Percentiles rank a stretch among this genome's conserved stretches.
Evolutionary conservation across 768 basidiomycete species (phyloP).

Genomic region (Russula virescens): DNA sequence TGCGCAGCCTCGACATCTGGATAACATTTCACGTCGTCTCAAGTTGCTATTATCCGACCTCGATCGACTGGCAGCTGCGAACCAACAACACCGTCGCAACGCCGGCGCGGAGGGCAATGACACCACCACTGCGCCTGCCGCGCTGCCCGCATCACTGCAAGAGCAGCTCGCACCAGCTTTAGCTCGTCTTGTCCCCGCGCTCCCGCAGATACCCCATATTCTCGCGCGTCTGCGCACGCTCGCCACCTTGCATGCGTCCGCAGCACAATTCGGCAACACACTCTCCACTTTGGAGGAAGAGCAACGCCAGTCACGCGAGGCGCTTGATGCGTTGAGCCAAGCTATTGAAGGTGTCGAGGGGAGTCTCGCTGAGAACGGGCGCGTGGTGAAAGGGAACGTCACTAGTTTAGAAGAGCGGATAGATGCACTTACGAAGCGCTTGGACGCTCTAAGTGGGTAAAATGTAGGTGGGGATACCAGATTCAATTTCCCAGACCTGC

Average conservation of each 20-base stretch:
- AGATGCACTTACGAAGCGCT: slow-evolving; percentile 39
- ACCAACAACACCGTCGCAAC: slow-evolving; percentile 37
- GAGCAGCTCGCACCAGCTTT: slow-evolving; percentile 67
- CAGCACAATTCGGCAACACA: slow-evolving; percentile 67
- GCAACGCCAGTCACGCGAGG: slow-evolving; percentile 56
- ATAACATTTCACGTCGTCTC: slow-evolving; percentile 88
- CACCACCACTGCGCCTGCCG: slow-evolving; percentile 15
- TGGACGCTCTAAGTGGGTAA: slow-evolving; percentile 34
- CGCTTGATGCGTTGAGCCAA: slow-evolving; percentile 57
- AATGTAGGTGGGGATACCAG: not conserved
- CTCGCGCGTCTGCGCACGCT: slow-evolving; percentile 84
- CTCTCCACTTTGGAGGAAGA: slow-evolving; percentile 65
- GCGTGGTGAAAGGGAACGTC: slow-evolving; percentile 68
- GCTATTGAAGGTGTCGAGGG: slow-evolving; percentile 69
- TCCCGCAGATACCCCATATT: slow-evolving; percentile 85
- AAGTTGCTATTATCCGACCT: slow-evolving; percentile 91
- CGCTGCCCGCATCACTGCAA: slow-evolving; percentile 33
- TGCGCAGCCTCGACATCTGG: slow-evolving; percentile 93
- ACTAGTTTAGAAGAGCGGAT: slow-evolving; percentile 59
- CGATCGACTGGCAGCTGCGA: slow-evolving; percentile 59
- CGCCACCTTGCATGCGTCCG: slow-evolving; percentile 73
- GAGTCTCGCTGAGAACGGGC: slow-evolving; percentile 70
- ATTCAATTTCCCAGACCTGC: too few species aligned
- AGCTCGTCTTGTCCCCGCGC: slow-evolving; percentile 60
- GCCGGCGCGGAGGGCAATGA: slow-evolving; percentile 7